phyloP scores from a whole-genome alignment of 2,329 filamentous ascomycete species.

The Penicillium oxalicum region DNA sequence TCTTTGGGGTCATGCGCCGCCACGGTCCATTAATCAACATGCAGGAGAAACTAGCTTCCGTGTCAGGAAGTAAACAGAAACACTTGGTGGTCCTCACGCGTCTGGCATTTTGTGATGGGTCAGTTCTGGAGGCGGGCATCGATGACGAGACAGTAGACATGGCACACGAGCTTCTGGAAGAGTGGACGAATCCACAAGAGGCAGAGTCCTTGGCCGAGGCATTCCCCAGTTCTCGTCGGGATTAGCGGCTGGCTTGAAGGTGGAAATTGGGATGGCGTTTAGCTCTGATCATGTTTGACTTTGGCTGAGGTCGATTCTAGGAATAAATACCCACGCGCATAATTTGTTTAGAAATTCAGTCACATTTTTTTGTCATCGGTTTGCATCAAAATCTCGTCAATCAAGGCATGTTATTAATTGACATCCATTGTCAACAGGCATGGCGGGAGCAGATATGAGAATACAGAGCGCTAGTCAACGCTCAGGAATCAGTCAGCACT shows the following conservation, averaged over 20 bases:
- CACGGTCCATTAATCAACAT: constrained; percentile 63
- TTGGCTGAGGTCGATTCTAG: background rate
- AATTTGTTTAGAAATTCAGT: constrained; percentile 2
- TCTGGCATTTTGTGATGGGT: constrained; percentile 76
- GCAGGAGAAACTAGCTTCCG: constrained; percentile 62
- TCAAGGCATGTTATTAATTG: no score
- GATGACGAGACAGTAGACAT: constrained; percentile 72
- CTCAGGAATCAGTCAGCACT: no score
- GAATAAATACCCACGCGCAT: no score
- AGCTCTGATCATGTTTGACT: background rate
- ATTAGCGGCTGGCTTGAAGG: constrained; percentile 4
- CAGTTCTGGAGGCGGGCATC: constrained; percentile 70
- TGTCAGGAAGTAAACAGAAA: constrained; percentile 70
- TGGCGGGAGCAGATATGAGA: no score
- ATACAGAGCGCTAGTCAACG: no score
- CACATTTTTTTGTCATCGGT: background rate
- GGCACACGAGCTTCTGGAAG: constrained; percentile 75
- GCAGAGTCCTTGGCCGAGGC: constrained; percentile 54
- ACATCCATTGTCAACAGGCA: no score
- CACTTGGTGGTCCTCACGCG: constrained; percentile 75
- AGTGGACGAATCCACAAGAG: constrained; percentile 73
- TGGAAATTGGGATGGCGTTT: background rate
- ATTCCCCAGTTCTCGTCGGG: constrained; percentile 36
- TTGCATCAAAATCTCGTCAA: no score
- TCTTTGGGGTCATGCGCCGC: constrained; percentile 53